A percentile compares a stretch with the other conserved stretches of the same genome.
These are phyloP conservation scores for Jackrogersella multiformis DNA, from an alignment of 495 filamentous ascomycete genomes.

Conservation along the genomic window DNA sequence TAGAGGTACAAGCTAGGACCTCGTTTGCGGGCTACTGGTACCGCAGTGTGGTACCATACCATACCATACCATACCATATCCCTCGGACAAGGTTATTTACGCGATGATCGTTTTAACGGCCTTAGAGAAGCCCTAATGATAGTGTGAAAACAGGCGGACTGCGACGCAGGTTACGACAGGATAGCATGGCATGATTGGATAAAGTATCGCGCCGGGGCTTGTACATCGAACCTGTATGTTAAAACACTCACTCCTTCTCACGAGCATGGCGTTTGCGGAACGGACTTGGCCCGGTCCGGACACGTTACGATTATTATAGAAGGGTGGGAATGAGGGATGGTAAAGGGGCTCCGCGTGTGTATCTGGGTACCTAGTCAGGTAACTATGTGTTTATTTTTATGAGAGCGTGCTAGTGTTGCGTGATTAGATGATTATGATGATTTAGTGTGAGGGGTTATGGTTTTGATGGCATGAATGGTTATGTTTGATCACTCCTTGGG, in stretches of 20 bases:
- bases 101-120: background rate
- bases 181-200: background rate
- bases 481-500: no score
- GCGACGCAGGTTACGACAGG: no score
- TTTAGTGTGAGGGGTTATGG: no score
- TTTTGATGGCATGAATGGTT: no score
- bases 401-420: no score
- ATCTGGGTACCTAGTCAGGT: no score
- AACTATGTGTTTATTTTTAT: no score
- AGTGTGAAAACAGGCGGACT: background rate
- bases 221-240: background rate
- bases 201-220: background rate
- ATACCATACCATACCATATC: no score
- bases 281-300: background rate
- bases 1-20: background rate
- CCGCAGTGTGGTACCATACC: background rate
- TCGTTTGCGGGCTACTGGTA: background rate
- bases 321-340: no score
- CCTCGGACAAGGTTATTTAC: background rate
- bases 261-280: background rate
- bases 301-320: background rate
- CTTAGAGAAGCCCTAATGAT: background rate
- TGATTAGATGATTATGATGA: no score
- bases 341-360: no score
- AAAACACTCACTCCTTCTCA: background rate